These are phyloP conservation scores for Prunus armeniaca DNA, from an alignment of 306 rosid genomes.

Conservation along the genomic window DNA sequence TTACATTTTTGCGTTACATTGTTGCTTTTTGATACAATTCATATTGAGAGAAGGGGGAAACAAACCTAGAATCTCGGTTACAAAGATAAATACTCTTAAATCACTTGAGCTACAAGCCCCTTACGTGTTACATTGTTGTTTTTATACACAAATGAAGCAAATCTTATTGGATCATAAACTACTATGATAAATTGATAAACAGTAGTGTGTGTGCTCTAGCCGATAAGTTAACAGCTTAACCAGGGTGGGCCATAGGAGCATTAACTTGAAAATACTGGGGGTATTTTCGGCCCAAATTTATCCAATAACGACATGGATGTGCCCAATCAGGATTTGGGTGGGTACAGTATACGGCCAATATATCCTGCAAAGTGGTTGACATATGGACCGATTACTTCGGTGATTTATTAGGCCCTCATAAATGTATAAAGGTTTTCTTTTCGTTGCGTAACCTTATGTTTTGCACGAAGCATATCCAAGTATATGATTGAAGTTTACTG, in stretches of 20 bases:
- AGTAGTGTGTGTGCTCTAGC: too few species aligned
- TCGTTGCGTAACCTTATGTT: background rate
- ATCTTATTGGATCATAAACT: background rate
- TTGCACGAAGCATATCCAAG: background rate
- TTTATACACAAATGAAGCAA: background rate
- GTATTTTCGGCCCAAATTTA: too few species aligned
- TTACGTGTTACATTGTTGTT: background rate
- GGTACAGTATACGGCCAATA: background rate
- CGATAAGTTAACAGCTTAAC: background rate
- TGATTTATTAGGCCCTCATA: background rate
- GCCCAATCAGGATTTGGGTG: background rate
- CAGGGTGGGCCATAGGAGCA: too few species aligned
- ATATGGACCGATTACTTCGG: background rate
- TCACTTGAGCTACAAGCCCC: accelerated
- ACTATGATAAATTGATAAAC: background rate
- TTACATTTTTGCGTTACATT: background rate
- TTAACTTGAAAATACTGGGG: too few species aligned
- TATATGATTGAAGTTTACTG: too few species aligned
- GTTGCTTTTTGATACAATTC: background rate
- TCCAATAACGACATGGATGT: too few species aligned
- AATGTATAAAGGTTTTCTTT: background rate
- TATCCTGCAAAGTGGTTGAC: background rate
- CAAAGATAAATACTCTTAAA: too few species aligned
- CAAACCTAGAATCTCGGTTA: too few species aligned
- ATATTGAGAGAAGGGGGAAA: too few species aligned